Percentiles rank a stretch among this genome's conserved stretches.
Evolutionary conservation across 2,329 filamentous ascomycete genomes (phyloP).

Genomic region (Mycogone perniciosa): DNA sequence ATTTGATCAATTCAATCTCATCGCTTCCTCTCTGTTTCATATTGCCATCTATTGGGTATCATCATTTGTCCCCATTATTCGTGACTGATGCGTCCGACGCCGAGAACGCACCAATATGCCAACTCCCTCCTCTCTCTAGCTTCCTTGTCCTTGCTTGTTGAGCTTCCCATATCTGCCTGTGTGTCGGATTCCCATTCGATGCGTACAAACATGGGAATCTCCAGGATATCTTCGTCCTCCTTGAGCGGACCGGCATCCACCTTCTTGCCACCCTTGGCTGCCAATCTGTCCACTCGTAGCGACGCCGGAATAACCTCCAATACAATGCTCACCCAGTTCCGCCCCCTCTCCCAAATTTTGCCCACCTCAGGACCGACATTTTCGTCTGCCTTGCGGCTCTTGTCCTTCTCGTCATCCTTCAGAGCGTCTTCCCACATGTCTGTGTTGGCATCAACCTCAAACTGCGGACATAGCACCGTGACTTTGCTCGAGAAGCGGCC

Average conservation of each 20-base stretch:
- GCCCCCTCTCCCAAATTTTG: slow-evolving; percentile 90
- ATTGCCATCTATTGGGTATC: slow-evolving; percentile 27
- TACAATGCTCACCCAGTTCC: slow-evolving; percentile 93
- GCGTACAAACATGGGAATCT: slow-evolving; percentile 91
- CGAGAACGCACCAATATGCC: slow-evolving; percentile 93
- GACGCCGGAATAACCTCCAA: slow-evolving; percentile 75
- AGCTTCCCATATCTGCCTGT: slow-evolving; percentile 56
- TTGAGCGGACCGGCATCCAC: slow-evolving; percentile 42
- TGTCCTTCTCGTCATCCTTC: slow-evolving; percentile 42
- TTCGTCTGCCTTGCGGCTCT: slow-evolving; percentile 35
- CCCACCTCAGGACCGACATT: slow-evolving; percentile 66
- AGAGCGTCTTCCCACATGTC: slow-evolving; percentile 82
- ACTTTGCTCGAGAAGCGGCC: slow-evolving; percentile 72
- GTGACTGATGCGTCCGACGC: slow-evolving; percentile 70
- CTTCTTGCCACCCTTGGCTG: slow-evolving; percentile 27
- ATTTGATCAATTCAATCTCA: slow-evolving; percentile 27
- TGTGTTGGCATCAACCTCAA: slow-evolving; percentile 91
- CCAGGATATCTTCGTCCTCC: slow-evolving; percentile 61
- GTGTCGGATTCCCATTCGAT: slow-evolving; percentile 81
- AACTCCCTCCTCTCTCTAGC: slow-evolving; percentile 76
- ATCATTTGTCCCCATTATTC: slow-evolving; percentile 23
- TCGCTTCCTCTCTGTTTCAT: slow-evolving; percentile 11
- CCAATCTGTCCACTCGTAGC: slow-evolving; percentile 35
- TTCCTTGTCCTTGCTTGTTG: slow-evolving; percentile 48
- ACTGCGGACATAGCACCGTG: slow-evolving; percentile 89